A percentile compares a stretch with the other conserved stretches of the same genome.
phyloP scores from a whole-genome alignment of 345 rosid species.

The Eucalyptus lansdowneana region DNA sequence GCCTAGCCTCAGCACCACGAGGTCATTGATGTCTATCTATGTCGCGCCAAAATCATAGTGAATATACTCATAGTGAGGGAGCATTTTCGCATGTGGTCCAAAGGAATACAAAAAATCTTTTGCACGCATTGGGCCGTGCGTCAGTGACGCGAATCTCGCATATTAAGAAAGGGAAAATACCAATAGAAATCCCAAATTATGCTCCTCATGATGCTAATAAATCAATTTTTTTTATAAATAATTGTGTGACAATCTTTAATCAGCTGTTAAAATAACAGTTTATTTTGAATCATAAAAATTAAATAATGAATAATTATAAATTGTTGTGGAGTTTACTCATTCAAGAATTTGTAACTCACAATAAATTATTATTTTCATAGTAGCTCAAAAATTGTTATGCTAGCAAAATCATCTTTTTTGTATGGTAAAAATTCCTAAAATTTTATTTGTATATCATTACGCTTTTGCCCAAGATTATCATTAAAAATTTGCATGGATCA shows the following conservation, averaged over 20 bases:
- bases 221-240: too few species aligned
- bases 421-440: neutral
- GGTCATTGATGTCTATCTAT: too few species aligned
- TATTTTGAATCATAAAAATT: too few species aligned
- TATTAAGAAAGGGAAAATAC: neutral
- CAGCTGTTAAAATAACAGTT: accelerated
- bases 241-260: too few species aligned
- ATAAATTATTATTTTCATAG: accelerated
- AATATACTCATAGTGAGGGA: neutral
- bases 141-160: neutral
- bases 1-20: too few species aligned
- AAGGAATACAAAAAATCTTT: neutral
- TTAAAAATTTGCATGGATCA: neutral
- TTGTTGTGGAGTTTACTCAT: accelerated
- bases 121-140: neutral
- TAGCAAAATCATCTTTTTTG: accelerated
- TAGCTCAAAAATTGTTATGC: too few species aligned
- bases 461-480: neutral
- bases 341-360: too few species aligned
- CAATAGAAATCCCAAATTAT: neutral
- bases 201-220: neutral
- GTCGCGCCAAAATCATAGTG: too few species aligned
- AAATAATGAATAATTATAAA: too few species aligned
- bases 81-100: neutral
- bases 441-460: neutral